These are phyloP conservation scores for Penicillium simplicissimum DNA, from an alignment of 495 filamentous ascomycete species.

Conservation along the genomic window DNA sequence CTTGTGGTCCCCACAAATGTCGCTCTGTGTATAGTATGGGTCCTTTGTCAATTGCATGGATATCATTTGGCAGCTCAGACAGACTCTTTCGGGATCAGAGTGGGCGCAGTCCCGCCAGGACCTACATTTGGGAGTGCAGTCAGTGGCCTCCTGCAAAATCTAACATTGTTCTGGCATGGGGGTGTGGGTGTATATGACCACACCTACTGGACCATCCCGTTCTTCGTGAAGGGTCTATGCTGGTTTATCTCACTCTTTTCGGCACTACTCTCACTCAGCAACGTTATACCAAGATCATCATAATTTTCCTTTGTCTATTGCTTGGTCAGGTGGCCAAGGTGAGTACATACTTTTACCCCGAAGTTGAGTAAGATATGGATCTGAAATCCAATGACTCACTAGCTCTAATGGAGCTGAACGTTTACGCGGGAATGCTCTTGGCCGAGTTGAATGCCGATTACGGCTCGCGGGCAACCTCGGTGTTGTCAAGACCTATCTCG, in stretches of 20 bases:
- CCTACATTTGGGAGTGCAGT: conserved; percentile 13
- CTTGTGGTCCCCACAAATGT: conserved; percentile 16
- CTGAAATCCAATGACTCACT: too few species aligned
- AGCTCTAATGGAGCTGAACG: conserved; percentile 20
- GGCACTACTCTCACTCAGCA: conserved; percentile 12
- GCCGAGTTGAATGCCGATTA: conserved; percentile 19
- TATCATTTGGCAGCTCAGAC: conserved; percentile 9
- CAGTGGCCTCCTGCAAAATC: conserved; percentile 7
- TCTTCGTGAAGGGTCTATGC: conserved; percentile 20
- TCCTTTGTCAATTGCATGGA: conserved; percentile 17
- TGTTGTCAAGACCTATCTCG: conserved; percentile 10
- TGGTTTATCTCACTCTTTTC: conserved; percentile 17
- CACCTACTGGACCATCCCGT: conserved; percentile 21
- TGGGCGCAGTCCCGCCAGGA: conserved; percentile 5
- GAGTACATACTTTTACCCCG: too few species aligned
- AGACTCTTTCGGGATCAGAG: conserved; percentile 15
- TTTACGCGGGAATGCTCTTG: conserved; percentile 23
- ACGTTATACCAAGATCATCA: conserved; percentile 8
- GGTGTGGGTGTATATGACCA: conserved; percentile 11
- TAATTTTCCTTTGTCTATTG: conserved; percentile 17
- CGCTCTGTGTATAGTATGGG: conserved; percentile 7
- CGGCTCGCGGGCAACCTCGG: conserved; percentile 10
- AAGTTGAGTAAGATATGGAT: too few species aligned
- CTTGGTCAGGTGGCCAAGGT: conserved; percentile 16
- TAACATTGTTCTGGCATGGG: conserved; percentile 14